A percentile compares a stretch with the other conserved stretches of the same genome.
Evolutionary conservation across 805 yeast species (phyloP).

Genomic region (Hanseniaspora lachancei): DNA sequence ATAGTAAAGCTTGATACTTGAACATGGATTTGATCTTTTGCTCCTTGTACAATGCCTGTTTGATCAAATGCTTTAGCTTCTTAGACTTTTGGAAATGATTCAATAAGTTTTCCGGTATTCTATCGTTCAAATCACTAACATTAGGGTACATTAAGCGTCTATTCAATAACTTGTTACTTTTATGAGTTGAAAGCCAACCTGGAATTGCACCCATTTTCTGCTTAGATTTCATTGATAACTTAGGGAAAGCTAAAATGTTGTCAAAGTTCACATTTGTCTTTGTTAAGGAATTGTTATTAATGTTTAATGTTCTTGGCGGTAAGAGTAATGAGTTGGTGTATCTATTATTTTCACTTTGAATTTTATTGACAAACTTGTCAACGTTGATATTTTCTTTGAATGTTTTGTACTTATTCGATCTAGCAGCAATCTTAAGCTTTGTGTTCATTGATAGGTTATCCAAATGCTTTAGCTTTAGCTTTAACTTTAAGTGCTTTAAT

Average conservation of each 20-base stretch:
- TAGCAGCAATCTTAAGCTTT: neutral
- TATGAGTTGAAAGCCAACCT: neutral
- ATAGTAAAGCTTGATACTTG: conserved; percentile 8
- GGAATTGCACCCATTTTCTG: conserved; percentile 5
- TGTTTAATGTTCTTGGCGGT: conserved; percentile 11
- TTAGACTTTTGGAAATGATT: conserved; percentile 4
- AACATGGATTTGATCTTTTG: conserved; percentile 10
- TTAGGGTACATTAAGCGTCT: conserved; percentile 7
- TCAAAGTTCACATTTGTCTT: neutral
- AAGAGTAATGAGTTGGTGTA: conserved; percentile 5
- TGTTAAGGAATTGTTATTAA: neutral
- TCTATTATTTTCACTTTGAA: conserved; percentile 3
- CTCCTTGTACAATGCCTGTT: conserved; percentile 6
- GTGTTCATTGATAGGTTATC: neutral
- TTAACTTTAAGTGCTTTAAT: conserved; percentile 1
- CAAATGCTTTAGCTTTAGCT: neutral
- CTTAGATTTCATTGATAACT: neutral
- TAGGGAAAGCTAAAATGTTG: neutral
- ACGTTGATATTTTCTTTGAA: conserved; percentile 6
- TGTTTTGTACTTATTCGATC: neutral
- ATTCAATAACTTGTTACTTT: conserved; percentile 2
- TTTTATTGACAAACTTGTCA: neutral
- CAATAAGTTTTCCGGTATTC: neutral
- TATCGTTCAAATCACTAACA: conserved; percentile 3
- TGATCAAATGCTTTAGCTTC: conserved; percentile 3